Percentiles rank a stretch among this genome's conserved stretches.
Evolutionary conservation across 2,329 filamentous ascomycete species (phyloP).

Genomic region (Zymoseptoria brevis): DNA sequence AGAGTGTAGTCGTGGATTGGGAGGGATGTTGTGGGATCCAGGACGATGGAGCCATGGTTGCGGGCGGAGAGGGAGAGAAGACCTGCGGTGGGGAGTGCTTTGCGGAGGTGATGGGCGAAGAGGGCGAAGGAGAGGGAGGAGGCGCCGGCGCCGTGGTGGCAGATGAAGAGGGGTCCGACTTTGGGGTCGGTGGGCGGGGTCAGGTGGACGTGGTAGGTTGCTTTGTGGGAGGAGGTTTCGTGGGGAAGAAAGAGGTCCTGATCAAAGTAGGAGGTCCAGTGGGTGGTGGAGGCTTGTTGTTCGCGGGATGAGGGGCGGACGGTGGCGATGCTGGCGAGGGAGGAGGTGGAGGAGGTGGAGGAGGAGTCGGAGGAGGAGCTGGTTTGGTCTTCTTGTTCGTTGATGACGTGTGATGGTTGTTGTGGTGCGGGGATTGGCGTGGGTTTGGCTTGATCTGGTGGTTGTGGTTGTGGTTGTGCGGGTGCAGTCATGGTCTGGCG

Average conservation of each 20-base stretch:
- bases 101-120: slow-evolving; percentile 68
- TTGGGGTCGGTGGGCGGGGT: slow-evolving; percentile 58
- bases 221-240: slow-evolving; percentile 35
- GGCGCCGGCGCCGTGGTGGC: slow-evolving; percentile 90
- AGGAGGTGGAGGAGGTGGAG: slow-evolving; percentile 63
- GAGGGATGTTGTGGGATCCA: slow-evolving; percentile 30
- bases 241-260: slow-evolving; percentile 69
- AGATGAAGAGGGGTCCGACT: slow-evolving; percentile 76
- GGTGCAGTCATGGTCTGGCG: slow-evolving; percentile 17
- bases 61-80: slow-evolving; percentile 79
- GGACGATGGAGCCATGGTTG: slow-evolving; percentile 70
- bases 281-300: slow-evolving; percentile 52
- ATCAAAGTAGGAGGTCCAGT: slow-evolving; percentile 88
- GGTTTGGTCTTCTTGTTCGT: slow-evolving; percentile 28
- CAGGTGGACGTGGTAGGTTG: slow-evolving; percentile 78
- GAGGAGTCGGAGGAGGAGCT: slow-evolving; percentile 49
- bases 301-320: slow-evolving; percentile 27
- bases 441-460: background rate
- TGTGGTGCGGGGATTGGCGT: slow-evolving; percentile 5
- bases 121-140: slow-evolving; percentile 88
- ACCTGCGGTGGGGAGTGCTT: slow-evolving; percentile 68
- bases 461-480: slow-evolving; percentile 16
- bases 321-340: slow-evolving; percentile 68
- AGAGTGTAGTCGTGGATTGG: slow-evolving; percentile 61
- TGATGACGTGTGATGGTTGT: slow-evolving; percentile 2